These are phyloP conservation scores for Solanum raphanifolium DNA, from an alignment of 257 asterid species.

Conservation along the genomic window DNA sequence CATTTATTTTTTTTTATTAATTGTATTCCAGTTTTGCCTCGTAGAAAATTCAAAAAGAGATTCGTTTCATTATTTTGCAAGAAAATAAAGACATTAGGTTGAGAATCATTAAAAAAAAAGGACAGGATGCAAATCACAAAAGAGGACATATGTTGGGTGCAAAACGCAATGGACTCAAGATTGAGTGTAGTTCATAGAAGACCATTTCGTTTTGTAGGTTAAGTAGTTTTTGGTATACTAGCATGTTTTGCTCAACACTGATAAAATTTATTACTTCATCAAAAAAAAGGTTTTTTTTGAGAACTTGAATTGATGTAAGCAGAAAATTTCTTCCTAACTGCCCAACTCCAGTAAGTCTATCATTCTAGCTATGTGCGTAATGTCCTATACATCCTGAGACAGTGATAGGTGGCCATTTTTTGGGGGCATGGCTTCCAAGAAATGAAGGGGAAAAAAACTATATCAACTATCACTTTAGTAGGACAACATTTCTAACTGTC, in stretches of 20 bases:
- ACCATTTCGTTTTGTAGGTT: not conserved
- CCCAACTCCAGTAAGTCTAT: not conserved
- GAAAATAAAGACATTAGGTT: not conserved
- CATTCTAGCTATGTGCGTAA: not conserved
- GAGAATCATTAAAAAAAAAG: not conserved
- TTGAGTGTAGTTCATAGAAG: not conserved
- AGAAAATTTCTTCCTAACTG: not conserved
- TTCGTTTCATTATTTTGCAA: not conserved
- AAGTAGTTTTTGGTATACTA: not conserved
- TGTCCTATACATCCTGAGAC: not conserved
- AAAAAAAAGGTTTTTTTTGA: not conserved
- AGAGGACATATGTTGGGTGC: not conserved
- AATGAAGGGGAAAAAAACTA: not conserved
- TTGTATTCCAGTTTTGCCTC: not conserved
- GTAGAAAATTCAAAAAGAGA: not conserved
- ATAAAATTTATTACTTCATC: not conserved
- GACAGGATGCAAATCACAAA: not conserved
- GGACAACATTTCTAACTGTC: not conserved
- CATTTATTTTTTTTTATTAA: not conserved
- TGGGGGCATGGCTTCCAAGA: not conserved
- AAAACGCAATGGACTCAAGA: not conserved
- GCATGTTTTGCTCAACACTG: not conserved
- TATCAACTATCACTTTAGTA: not conserved
- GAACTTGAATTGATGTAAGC: not conserved
- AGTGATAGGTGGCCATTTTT: not conserved